Base-by-base conservation (phyloP, 257 asterid species). In the Ocimum tenuiflorum region DNA sequence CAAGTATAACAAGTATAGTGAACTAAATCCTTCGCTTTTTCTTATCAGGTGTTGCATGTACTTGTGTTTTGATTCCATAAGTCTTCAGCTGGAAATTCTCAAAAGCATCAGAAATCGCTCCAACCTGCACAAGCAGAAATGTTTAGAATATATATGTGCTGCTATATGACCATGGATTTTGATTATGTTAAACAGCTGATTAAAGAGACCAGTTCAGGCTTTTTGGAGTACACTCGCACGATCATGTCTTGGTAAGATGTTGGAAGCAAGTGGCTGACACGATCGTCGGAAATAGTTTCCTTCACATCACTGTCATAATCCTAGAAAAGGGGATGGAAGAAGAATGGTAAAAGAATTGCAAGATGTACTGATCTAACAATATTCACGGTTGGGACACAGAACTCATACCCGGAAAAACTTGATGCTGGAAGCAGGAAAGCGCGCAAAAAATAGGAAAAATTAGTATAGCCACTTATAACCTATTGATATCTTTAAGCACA, bases 181-280 rank as follows among this genome's bases (percentile, higher is more conserved):
- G 47, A 63, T 45, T 46, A 8, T 33, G 43, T 60, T 33, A 23
- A 45, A 36, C n/a, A 71, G 76, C 73, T 11, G 58, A 68, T 58
- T 68, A 53, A 46, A 67, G 64, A 70, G 76, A 92, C 99, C 96
- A 87, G 84, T 80, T 84, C 88, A 55, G 91, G 85, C 82, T 83
- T 87, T 81, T 84, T 92, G 77, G 97, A 84, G 77, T 92, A 92
- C 58, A 92, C 96, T 72, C 95, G 86, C 72, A 92, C 99, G 33
- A 92, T 89, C 94, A 86, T 84, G 78, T 92, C 99, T 72, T 89
- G 91, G 66, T 72, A 89, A 63, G 74, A 87, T 29, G 96, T 51
- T 35, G 99, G 97, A 74, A 92, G 87, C 84, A 92, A 79, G 85
- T 89, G 96, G 79, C 99, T 92, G 74, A 92, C 57, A 27, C 86